Conservation (phyloP, 179 eudicot genomes). For the Corrigiola litoralis region DNA sequence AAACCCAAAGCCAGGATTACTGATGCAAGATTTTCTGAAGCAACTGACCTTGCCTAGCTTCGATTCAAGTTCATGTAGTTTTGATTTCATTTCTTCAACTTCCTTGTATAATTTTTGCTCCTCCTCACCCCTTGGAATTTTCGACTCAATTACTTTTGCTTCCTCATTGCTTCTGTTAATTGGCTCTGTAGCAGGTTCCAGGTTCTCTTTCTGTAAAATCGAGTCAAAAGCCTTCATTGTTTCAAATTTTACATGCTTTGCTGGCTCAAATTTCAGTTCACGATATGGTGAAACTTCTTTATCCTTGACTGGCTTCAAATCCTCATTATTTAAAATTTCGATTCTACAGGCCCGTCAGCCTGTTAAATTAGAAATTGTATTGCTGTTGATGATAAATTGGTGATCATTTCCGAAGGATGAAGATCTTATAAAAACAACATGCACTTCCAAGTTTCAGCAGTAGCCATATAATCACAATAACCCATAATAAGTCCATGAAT, state of each 20-base stretch:
- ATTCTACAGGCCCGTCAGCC: constrained; percentile 34
- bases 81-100: constrained; percentile 65
- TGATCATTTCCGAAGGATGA: not conserved
- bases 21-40: constrained; percentile 1
- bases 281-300: constrained; percentile 15
- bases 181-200: constrained; percentile 9
- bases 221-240: constrained; percentile 22
- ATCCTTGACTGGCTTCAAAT: constrained; percentile 22
- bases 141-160: constrained; percentile 21
- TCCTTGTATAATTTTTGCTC: constrained; percentile 48
- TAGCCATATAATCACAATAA: too few relatives aligned
- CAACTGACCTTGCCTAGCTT: constrained; percentile 70
- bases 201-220: constrained; percentile 17
- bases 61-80: constrained; percentile 49
- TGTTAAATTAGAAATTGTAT: constrained; percentile 8
- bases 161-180: constrained; percentile 18
- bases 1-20: not conserved
- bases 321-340: constrained; percentile 23
- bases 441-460: too few relatives aligned
- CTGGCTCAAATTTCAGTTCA: constrained; percentile 18
- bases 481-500: too few relatives aligned
- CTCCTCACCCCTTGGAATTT: constrained; percentile 22
- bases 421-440: not conserved
- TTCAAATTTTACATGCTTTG: constrained; percentile 19
- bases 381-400: not conserved